Evolutionary conservation across 1,284 basidiomycete species (phyloP).

Genomic region (Ganoderma lucidum): DNA sequence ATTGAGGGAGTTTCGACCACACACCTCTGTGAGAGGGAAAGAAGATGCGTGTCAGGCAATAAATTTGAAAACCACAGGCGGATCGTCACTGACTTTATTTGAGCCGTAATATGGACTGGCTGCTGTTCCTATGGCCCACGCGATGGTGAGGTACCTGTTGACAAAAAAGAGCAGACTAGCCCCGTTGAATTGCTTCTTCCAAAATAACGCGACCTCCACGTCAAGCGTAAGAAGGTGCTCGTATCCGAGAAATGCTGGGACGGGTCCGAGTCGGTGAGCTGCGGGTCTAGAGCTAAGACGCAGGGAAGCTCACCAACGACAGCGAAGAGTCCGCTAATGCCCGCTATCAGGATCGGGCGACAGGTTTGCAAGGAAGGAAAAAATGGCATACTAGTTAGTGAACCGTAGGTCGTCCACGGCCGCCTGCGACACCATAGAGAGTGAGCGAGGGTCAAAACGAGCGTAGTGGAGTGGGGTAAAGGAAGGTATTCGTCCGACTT

Average conservation of each 20-base stretch:
- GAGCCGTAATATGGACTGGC: neutral
- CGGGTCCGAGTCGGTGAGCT: neutral
- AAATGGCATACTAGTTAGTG: neutral
- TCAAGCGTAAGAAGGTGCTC: constrained; percentile 11
- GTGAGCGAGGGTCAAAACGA: no score
- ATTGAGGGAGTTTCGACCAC: neutral
- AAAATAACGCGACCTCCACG: constrained; percentile 13
- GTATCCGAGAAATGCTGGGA: constrained; percentile 12
- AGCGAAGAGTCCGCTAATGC: neutral
- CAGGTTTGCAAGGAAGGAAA: neutral
- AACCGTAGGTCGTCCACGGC: neutral
- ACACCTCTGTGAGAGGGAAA: neutral
- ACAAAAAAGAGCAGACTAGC: constrained; percentile 12
- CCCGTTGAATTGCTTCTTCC: constrained; percentile 13
- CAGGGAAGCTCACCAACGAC: neutral
- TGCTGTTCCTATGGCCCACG: neutral
- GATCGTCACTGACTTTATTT: neutral
- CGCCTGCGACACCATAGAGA: neutral
- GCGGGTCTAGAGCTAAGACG: no score
- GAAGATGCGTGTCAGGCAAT: neutral
- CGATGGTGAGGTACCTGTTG: constrained; percentile 16
- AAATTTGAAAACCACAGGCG: neutral
- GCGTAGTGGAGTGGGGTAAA: no score
- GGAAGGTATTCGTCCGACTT: no score
- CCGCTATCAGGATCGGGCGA: neutral